Base-by-base conservation (phyloP, 2,329 filamentous ascomycete genomes). In the Teratosphaeria viscida region DNA sequence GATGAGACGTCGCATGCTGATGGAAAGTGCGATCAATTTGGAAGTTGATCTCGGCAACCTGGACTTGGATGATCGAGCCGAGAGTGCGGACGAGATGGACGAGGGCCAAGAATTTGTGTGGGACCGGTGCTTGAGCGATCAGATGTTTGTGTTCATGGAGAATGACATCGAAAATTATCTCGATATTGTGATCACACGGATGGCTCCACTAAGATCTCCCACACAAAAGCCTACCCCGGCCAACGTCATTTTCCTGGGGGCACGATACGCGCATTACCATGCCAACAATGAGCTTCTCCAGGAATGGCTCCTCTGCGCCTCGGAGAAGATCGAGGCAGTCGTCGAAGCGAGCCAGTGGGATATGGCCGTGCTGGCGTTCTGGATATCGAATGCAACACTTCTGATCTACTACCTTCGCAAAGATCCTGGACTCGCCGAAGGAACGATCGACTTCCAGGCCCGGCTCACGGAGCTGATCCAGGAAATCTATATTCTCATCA, bases 81-180 rank as follows among this genome's bases (percentile, higher is more conserved):
- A 97, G 79, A 90, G 91, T 76, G 79, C 82, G 16, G 90, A 92
- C 61, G 92, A 96, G 58, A 82, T 91, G 66, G 90, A 95, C 68
- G 92, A 96, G 60, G 85, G 86, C 59, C 92, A 95, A 69, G 94
- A 97, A 64, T 99, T 99, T 69, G 88, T 96, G 62, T 99, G 94
- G 94, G 88, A 88, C 64, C 83, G 89, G 67, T 99, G 94, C 74
- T 79, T 96, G 55, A 90, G 96, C 71, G 94, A 99, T 72, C 94
- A 99, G 73, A 99, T 99, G 94, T 99, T 99, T 72, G 94, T 99
- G 43, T 99, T 99, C 72, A 94, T 99, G 73, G 92, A 97, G 66
- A 87, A 85, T 71, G 92, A 99, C 71, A 82, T 99, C 57, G 88
- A 92, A 60, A 86, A 87, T 60, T 96, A 99, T 68, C 82, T 99